These are phyloP conservation scores for Medicago truncatula DNA, from an alignment of 306 rosid species.

Conservation along the genomic window MtrunA17r5.0-ANR NC_053045.1:36415001-36415500, in stretches of 20 bases:
- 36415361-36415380: conserved; percentile 99
- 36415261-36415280: neutral
- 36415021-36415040: conserved; percentile 10
- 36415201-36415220: neutral
- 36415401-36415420: conserved; percentile 99
- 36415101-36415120: neutral
- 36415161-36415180: conserved; percentile 19
- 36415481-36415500: conserved; percentile 18
- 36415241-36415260: conserved; percentile 7
- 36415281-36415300: conserved; percentile 15
- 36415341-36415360: conserved; percentile 35
- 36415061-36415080: conserved; percentile 1
- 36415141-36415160: neutral
- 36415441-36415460: conserved; percentile 94
- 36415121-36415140: conserved; percentile 4
- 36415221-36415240: conserved; percentile 16
- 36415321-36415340: conserved; percentile 16
- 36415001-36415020: conserved; percentile 55
- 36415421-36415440: conserved; percentile 87
- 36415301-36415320: neutral
- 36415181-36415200: conserved; percentile 20
- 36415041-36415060: neutral
- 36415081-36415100: conserved; percentile 8
- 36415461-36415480: conserved; percentile 45
- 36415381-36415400: conserved; percentile 96